These are phyloP conservation scores for Lathyrus sativus DNA, from an alignment of 306 rosid genomes.

Conservation along the genomic window DNA sequence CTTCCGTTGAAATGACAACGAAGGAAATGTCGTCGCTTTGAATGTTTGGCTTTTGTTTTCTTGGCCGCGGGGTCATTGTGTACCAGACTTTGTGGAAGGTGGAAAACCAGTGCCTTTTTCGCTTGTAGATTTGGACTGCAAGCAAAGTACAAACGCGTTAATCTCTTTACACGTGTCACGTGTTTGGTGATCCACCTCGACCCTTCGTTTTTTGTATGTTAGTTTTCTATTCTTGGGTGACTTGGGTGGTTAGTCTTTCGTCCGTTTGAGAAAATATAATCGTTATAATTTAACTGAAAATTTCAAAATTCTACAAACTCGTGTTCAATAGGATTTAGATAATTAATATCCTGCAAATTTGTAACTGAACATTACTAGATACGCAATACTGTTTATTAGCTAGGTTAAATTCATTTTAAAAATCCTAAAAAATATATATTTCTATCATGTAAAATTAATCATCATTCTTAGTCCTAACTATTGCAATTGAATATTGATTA, in stretches of 20 bases:
- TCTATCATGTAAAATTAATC: too few species aligned
- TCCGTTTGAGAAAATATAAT: neutral
- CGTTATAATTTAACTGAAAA: too few species aligned
- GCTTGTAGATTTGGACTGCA: neutral
- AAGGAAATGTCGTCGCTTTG: neutral
- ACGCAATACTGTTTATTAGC: too few species aligned
- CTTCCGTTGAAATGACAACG: slow-evolving; percentile 30
- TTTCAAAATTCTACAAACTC: too few species aligned
- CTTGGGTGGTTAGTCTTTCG: neutral
- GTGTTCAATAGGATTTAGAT: too few species aligned
- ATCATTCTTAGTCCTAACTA: too few species aligned
- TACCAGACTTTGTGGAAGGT: neutral
- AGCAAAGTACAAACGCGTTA: slow-evolving; percentile 6
- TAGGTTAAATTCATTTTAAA: too few species aligned
- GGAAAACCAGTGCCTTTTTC: neutral
- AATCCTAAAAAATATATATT: too few species aligned
- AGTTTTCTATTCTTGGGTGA: neutral
- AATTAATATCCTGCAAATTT: too few species aligned
- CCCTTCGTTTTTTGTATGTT: neutral
- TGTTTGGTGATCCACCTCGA: neutral
- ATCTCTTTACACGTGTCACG: slow-evolving; percentile 15
- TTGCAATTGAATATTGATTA: too few species aligned
- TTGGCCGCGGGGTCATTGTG: slow-evolving; percentile 33
- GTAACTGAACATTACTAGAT: too few species aligned
- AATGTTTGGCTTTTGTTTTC: slow-evolving; percentile 27